These are phyloP conservation scores for Secale cereale DNA, from an alignment of 176 grass and related monocot species.

Conservation along the genomic window DNA sequence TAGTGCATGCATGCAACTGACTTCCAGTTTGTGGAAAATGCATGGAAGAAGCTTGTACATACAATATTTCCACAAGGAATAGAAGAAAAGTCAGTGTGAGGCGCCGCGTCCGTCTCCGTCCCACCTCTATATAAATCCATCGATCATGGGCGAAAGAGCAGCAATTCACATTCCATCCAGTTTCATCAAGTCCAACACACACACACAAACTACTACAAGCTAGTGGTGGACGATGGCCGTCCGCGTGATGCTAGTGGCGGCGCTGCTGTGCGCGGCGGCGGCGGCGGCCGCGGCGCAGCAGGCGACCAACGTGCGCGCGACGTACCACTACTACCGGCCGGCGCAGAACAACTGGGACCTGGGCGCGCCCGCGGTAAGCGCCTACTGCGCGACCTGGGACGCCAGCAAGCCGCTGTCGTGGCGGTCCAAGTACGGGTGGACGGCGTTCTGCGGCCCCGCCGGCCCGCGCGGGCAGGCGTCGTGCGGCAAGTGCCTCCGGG, in stretches of 20 bases:
- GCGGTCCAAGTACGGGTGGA: slow-evolving; percentile 74
- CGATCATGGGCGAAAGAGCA: no score
- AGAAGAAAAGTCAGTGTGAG: no score
- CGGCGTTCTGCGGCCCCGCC: slow-evolving; percentile 70
- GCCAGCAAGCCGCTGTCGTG: slow-evolving; percentile 48
- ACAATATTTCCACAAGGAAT: no score
- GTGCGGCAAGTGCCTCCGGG: slow-evolving; percentile 49
- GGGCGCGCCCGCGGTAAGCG: slow-evolving; percentile 10
- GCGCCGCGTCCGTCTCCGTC: no score
- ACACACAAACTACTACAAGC: no score
- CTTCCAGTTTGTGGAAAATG: no score
- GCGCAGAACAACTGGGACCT: slow-evolving; percentile 44
- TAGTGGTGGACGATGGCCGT: not conserved
- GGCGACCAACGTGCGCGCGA: slow-evolving; percentile 40
- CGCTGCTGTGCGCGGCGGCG: slow-evolving; percentile 3
- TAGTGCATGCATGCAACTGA: no score
- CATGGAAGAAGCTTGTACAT: no score
- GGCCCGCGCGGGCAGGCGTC: slow-evolving; percentile 32
- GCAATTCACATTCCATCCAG: no score
- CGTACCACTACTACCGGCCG: slow-evolving; percentile 39
- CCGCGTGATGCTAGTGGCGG: not conserved
- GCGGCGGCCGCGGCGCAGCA: not conserved
- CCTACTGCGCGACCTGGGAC: slow-evolving; percentile 85
- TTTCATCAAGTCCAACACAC: no score
- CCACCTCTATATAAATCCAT: no score